Conservation (phyloP, 345 rosid species). For the Salix purpurea region DNA sequence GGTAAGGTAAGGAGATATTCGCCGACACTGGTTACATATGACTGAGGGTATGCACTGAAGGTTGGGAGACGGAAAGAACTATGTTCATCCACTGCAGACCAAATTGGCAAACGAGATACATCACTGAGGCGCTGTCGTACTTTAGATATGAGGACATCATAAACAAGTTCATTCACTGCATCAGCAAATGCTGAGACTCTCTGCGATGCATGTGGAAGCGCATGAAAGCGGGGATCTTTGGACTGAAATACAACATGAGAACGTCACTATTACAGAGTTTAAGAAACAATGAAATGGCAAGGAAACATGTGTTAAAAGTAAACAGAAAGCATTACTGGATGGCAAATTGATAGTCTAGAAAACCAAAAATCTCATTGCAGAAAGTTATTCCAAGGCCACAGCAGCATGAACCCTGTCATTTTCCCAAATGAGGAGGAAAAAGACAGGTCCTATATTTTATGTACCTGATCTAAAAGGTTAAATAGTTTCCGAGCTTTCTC, state of each 20-base stretch:
- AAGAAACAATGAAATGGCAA: neutral
- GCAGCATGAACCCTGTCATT: neutral
- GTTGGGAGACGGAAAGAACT: slow-evolving; percentile 78
- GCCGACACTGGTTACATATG: slow-evolving; percentile 82
- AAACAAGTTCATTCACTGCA: slow-evolving; percentile 86
- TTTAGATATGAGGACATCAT: slow-evolving; percentile 91
- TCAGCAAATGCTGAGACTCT: slow-evolving; percentile 83
- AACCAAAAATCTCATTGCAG: neutral
- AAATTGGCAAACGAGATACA: slow-evolving; percentile 72
- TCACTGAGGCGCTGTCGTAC: slow-evolving; percentile 84
- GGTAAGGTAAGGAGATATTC: slow-evolving; percentile 98
- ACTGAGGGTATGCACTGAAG: slow-evolving; percentile 91
- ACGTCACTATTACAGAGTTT: neutral
- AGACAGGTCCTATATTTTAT: slow-evolving; percentile 1
- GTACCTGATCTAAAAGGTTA: slow-evolving; percentile 87
- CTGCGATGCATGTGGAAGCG: slow-evolving; percentile 86
- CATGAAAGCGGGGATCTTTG: slow-evolving; percentile 95
- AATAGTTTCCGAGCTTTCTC: slow-evolving; percentile 80
- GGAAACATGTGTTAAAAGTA: neutral
- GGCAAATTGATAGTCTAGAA: neutral
- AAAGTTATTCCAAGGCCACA: neutral
- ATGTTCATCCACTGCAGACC: slow-evolving; percentile 88
- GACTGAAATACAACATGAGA: slow-evolving; percentile 49
- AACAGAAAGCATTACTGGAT: neutral
- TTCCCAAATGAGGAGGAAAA: neutral